Evolutionary conservation across 2,329 filamentous ascomycete genomes (phyloP).

Genomic region (Golovinomyces cichoracearum): DNA sequence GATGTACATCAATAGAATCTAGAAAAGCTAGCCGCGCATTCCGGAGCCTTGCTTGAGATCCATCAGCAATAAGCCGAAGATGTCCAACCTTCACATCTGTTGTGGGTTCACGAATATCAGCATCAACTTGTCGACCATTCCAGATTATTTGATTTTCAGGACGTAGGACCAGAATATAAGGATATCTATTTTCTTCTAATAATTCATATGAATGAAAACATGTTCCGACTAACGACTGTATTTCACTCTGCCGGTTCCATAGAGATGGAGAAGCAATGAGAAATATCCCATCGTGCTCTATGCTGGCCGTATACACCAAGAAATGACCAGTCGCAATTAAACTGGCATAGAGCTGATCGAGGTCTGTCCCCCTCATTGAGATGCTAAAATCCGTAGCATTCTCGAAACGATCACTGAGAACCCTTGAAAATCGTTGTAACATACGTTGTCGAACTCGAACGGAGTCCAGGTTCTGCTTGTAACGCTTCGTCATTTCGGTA

Average conservation of each 20-base stretch:
- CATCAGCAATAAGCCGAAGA: slow-evolving; percentile 66
- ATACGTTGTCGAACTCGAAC: slow-evolving; percentile 90
- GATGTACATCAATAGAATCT: slow-evolving; percentile 53
- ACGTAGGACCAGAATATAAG: slow-evolving; percentile 63
- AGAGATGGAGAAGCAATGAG: slow-evolving; percentile 66
- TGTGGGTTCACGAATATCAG: slow-evolving; percentile 48
- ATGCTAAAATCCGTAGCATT: slow-evolving; percentile 92
- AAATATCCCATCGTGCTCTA: slow-evolving; percentile 51
- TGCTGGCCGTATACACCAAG: slow-evolving; percentile 44
- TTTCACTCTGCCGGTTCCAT: slow-evolving; percentile 48
- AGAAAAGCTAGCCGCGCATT: slow-evolving; percentile 57
- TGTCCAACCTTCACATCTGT: slow-evolving; percentile 71
- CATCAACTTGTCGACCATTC: slow-evolving; percentile 50
- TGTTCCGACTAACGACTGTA: slow-evolving; percentile 62
- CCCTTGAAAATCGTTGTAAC: slow-evolving; percentile 79
- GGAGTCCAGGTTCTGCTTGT: slow-evolving; percentile 84
- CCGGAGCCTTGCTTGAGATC: slow-evolving; percentile 50
- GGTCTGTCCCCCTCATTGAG: slow-evolving; percentile 37
- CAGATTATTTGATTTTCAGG: slow-evolving; percentile 58
- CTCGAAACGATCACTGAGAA: slow-evolving; percentile 79
- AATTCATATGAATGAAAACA: slow-evolving; percentile 46
- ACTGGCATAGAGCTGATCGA: slow-evolving; percentile 56
- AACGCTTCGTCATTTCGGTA: slow-evolving; percentile 82
- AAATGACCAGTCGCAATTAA: slow-evolving; percentile 68
- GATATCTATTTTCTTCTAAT: slow-evolving; percentile 49